These are phyloP conservation scores for Pestalotiopsis sp. DNA, from an alignment of 2,329 filamentous ascomycete species.

Conservation along the genomic window DNA sequence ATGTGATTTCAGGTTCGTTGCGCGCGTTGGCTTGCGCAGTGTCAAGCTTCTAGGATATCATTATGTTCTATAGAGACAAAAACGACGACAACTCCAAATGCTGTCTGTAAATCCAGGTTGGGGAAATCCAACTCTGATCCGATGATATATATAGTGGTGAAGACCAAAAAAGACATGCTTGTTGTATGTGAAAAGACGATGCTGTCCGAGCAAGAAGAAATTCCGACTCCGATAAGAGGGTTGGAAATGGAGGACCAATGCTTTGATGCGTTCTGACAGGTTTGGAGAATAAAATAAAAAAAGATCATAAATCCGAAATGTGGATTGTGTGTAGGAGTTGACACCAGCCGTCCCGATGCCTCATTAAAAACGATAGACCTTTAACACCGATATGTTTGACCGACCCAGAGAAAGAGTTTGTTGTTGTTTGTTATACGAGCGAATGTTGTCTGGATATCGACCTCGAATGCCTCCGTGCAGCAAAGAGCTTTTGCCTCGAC, in stretches of 20 bases:
- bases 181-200: neutral
- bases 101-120: neutral
- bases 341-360: neutral
- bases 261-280: neutral
- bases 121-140: neutral
- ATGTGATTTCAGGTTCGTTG: neutral
- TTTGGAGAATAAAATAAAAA: neutral
- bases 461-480: neutral
- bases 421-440: neutral
- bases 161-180: neutral
- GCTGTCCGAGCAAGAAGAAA: neutral
- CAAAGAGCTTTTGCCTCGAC: conserved; percentile 22
- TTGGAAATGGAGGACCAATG: neutral
- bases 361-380: neutral
- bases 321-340: neutral
- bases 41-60: conserved; percentile 5
- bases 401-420: neutral
- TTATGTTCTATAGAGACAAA: neutral
- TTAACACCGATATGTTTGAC: neutral
- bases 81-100: neutral
- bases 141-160: neutral
- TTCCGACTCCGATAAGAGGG: neutral
- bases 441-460: neutral
- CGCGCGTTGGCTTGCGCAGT: neutral
- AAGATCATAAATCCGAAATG: neutral